Conservation (phyloP, 305 asterid species). For the Rubia tinctorum region DNA sequence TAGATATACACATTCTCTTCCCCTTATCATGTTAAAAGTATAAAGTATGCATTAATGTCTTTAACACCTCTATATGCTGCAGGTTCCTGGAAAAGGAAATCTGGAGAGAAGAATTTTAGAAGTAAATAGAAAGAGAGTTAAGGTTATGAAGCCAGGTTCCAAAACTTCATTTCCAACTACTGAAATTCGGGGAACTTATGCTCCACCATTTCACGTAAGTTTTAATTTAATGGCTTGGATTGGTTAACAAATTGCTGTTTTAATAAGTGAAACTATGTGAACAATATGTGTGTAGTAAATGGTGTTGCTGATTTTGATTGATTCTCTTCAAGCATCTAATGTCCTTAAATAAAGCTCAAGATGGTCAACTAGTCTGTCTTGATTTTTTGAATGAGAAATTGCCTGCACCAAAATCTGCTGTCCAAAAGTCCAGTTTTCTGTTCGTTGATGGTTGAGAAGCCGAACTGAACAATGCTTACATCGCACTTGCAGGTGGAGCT, state of each 20-base stretch:
- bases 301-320: background rate
- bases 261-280: background rate
- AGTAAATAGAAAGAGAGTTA: constrained; percentile 80
- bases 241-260: background rate
- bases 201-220: constrained; percentile 97
- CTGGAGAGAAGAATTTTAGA: constrained; percentile 90
- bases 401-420: background rate
- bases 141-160: constrained; percentile 95
- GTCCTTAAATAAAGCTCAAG: background rate
- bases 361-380: background rate
- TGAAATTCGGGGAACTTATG: constrained; percentile 85
- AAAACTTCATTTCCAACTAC: constrained; percentile 91
- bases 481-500: constrained; percentile 71
- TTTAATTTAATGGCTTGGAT: background rate
- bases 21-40: background rate
- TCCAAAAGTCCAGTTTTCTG: background rate
- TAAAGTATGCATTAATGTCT: background rate
- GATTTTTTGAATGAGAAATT: background rate
- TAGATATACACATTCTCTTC: constrained; percentile 15
- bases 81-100: constrained; percentile 82
- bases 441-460: background rate
- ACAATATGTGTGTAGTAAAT: background rate
- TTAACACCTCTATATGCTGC: constrained; percentile 9
- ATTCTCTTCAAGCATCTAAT: background rate
- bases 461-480: background rate